These are phyloP conservation scores for Limonium bicolor DNA, from an alignment of 148 eudicot genomes.

Conservation along the genomic window DNA sequence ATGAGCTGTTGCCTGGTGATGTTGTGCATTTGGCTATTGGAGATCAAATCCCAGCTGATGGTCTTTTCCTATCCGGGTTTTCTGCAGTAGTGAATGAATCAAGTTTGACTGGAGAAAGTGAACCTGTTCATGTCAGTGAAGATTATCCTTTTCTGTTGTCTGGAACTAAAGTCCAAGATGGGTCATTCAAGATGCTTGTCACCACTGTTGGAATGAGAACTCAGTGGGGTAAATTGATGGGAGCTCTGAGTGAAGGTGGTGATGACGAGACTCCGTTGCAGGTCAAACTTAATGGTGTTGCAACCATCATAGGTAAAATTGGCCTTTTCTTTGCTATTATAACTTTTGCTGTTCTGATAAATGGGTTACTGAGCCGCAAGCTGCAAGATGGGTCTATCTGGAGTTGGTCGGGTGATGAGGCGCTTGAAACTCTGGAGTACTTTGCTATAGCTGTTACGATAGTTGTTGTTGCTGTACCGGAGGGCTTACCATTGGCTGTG, in stretches of 20 bases:
- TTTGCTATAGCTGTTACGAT: constrained; percentile 86
- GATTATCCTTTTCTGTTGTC: constrained; percentile 65
- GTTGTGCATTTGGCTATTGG: constrained; percentile 73
- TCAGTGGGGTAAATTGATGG: constrained; percentile 88
- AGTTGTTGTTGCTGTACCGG: constrained; percentile 87
- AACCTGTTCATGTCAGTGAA: constrained; percentile 34
- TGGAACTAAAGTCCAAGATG: constrained; percentile 86
- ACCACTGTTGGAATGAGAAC: constrained; percentile 92
- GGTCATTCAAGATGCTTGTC: constrained; percentile 68
- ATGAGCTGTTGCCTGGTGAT: constrained; percentile 65
- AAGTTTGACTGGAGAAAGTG: constrained; percentile 81
- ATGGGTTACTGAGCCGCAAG: constrained; percentile 46
- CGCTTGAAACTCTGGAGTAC: constrained; percentile 52
- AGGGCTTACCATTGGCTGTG: constrained; percentile 82
- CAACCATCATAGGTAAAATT: constrained; percentile 75
- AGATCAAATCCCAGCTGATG: constrained; percentile 85
- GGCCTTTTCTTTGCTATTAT: constrained; percentile 70
- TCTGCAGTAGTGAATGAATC: constrained; percentile 68
- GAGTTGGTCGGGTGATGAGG: constrained; percentile 62
- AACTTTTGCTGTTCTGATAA: constrained; percentile 64
- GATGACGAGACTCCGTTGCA: constrained; percentile 88
- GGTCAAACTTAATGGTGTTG: constrained; percentile 80
- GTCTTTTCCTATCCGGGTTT: constrained; percentile 60
- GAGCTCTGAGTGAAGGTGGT: constrained; percentile 76
- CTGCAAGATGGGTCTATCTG: constrained; percentile 34